Percentiles rank a stretch among this genome's conserved stretches.
phyloP scores from a whole-genome alignment of 129 eudicot genomes.

The Artemisia argyi region DNA sequence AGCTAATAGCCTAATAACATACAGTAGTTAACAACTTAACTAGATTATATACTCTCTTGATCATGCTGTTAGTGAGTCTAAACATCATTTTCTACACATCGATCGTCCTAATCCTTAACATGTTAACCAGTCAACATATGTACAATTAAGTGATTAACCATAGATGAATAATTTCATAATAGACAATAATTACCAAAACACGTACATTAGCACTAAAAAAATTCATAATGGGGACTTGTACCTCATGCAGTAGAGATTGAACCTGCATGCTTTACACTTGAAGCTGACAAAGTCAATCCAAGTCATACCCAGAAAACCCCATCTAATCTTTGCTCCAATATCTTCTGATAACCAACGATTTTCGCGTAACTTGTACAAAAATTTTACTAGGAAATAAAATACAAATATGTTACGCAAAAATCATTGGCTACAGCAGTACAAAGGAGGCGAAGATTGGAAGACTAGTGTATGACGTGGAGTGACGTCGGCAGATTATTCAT shows the following conservation, averaged over 20 bases:
- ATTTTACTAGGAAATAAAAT: neutral
- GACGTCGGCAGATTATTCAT: slow-evolving; percentile 21
- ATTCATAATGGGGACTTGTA: neutral
- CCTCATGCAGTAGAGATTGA: neutral
- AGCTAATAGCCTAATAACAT: too few relatives aligned
- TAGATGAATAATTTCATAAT: too few relatives aligned
- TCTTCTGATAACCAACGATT: slow-evolving; percentile 30
- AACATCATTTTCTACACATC: too few relatives aligned
- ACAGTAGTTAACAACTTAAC: too few relatives aligned
- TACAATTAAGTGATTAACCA: too few relatives aligned
- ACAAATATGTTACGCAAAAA: slow-evolving; percentile 13
- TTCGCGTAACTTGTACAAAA: slow-evolving; percentile 15
- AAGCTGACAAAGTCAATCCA: slow-evolving; percentile 27
- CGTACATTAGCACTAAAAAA: neutral
- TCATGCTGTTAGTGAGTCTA: too few relatives aligned
- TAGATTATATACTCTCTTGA: too few relatives aligned
- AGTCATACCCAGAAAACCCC: slow-evolving; percentile 35
- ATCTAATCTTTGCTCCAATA: slow-evolving; percentile 29
- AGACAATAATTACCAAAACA: neutral
- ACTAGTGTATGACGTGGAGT: slow-evolving; percentile 22
- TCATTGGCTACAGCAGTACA: slow-evolving; percentile 27
- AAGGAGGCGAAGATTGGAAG: slow-evolving; percentile 30
- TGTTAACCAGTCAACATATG: neutral
- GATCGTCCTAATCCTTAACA: too few relatives aligned
- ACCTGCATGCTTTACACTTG: neutral